Evolutionary conservation across 345 rosid species (phyloP), one percentile per base, ranked within the genome.

Genomic region (Pelargonium nanum): DNA sequence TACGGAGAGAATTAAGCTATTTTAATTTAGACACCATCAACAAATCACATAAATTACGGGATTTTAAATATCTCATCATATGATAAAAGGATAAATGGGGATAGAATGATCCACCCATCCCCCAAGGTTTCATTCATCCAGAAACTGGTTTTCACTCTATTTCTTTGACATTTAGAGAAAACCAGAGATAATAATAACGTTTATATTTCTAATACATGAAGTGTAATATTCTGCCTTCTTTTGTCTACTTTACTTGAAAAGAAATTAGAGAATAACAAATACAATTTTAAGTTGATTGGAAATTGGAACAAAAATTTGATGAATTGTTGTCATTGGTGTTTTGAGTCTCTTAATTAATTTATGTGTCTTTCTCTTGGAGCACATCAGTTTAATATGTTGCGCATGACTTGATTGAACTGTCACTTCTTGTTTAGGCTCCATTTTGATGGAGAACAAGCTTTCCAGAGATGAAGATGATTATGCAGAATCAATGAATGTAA

Each of bases 401-500:
- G 56, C 65, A 24, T 55, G 32, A 51, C 63, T 65, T 28, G 15
- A 17, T 58, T 22, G 22, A 12, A 53, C 12, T 50, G 10, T 58
- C 8, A 61, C 22, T 65, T 65, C 58, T 61, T 53, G 21, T 55
- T 24, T 62, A 83, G 93, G 86, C 17, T 58, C 77, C 26, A 28
- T 57, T 64, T 72, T 69, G 60, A 55, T 62, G 62, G 88, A 76
- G 63, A 74, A 77, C 66, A 76, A 70, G 56, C 69, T 68, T 59
- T 77, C 74, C 63, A 70, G 66, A 60, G 70, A 76, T 65, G 70
- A 71, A 30, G 71, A 44, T 60, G 71, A 67, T 55, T 55, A 64
- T 80, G 79, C 65, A 56, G 71, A 70, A 66, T 74, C 72, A 28
- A 71, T 87, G 52, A 63, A 65, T 68, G 72, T 68, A 66, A 54